Evolutionary conservation across 768 basidiomycete species (phyloP), one percentile per base, ranked within the genome.

Genomic region (Boletellus ananas): DNA sequence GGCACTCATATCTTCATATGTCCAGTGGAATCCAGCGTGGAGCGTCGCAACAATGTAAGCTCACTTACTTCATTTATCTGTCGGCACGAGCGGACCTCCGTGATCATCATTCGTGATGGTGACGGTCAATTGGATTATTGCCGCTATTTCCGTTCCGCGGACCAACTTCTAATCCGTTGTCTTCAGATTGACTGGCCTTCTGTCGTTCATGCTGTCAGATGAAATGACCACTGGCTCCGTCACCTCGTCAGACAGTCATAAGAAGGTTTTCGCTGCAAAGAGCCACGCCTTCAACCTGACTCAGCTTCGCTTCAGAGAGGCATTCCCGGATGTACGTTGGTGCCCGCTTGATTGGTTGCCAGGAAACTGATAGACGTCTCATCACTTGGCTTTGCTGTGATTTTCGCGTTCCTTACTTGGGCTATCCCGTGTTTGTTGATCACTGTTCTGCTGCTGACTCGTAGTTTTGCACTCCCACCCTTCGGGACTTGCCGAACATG

Each of bases 201-300:
- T 95, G 42, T 92, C 89, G 4, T 96, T 96, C 73, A 95, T 95
- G 94, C 76, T 94, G 43, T 85, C 89, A 1, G 91, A 96, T 58
- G 94, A 96, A 70, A 93, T 97, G 80, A 98, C 96, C 0, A 96
- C 95, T 0, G 95, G 95, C 10, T 91, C 90, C 1, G 83, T 94
- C 27, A 89, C 81, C 7, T 85, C 90, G 1, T 79, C 84, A 13
- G 86, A 88, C 36, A 72, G 77, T 6, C 87, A 97, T 61, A 95
- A 93, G 70, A 80, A 79, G 34, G 65, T 72, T 0, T 85, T 92
- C 53, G 94, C 95, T 1, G 70, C 74, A 6, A 78, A 83, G 45
- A 92, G 88, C 63, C 95, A 99, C 67, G 69, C 76, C 0, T 96
- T 88, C 85, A 99, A 99, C 64, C 59, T 94, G 36, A 61, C 70